Percentiles rank a stretch among this genome's conserved stretches.
These are phyloP conservation scores for Cornus controversa DNA, from an alignment of 148 eudicot genomes.

Conservation along the genomic window DNA sequence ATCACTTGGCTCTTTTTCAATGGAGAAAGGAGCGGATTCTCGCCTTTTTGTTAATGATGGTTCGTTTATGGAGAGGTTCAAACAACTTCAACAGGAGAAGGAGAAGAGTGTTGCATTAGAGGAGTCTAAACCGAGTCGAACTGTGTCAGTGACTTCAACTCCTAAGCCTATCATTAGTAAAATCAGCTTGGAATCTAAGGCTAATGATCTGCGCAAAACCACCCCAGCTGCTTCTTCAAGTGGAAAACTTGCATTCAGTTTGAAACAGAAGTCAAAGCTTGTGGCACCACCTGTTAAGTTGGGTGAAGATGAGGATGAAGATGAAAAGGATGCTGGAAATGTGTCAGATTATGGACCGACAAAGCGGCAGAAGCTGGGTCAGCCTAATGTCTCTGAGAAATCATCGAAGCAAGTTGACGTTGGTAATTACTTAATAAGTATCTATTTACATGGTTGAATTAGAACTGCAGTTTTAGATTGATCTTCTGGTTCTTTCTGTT, in stretches of 20 bases:
- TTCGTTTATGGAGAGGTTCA: conserved; percentile 94
- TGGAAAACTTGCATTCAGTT: conserved; percentile 88
- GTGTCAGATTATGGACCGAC: conserved; percentile 30
- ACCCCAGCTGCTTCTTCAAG: conserved; percentile 46
- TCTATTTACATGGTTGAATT: conserved; percentile 3
- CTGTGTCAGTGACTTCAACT: conserved; percentile 32
- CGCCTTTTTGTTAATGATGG: conserved; percentile 87
- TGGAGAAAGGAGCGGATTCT: conserved; percentile 73
- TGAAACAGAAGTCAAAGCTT: conserved; percentile 88
- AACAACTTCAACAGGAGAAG: conserved; percentile 72
- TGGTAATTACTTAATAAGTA: conserved; percentile 43
- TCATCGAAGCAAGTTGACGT: conserved; percentile 35
- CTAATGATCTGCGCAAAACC: conserved; percentile 34
- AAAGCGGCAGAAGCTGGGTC: conserved; percentile 48
- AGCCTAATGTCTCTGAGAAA: conserved; percentile 28
- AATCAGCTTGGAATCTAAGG: conserved; percentile 37
- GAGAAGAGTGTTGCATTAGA: conserved; percentile 37
- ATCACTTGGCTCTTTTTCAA: conserved; percentile 31
- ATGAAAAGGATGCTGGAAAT: conserved; percentile 27
- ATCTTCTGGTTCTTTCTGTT: not conserved
- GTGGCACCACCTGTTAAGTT: conserved; percentile 74
- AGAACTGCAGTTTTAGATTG: not conserved
- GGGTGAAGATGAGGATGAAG: conserved; percentile 79
- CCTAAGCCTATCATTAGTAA: conserved; percentile 47
- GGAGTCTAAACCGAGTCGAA: conserved; percentile 35